These are phyloP conservation scores for Blumeria graminis DNA, from an alignment of 2,329 filamentous ascomycete genomes.

Conservation along the genomic window DNA sequence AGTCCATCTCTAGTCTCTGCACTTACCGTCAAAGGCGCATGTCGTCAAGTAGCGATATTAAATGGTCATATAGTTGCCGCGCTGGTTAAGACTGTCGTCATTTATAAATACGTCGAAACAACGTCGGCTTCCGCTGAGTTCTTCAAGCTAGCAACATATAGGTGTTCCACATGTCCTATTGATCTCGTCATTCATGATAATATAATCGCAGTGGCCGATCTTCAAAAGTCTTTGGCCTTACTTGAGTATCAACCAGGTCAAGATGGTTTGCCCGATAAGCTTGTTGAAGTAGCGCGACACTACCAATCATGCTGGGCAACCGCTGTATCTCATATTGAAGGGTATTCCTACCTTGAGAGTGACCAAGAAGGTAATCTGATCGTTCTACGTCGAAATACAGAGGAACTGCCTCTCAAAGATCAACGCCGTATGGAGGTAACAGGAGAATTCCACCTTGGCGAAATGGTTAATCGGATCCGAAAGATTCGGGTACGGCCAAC, in stretches of 20 bases:
- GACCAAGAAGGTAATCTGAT: conserved; percentile 77
- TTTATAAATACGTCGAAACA: conserved; percentile 30
- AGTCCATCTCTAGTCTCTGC: conserved; percentile 49
- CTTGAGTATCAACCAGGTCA: conserved; percentile 42
- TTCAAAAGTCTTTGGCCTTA: conserved; percentile 80
- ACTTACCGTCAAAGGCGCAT: conserved; percentile 51
- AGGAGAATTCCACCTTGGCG: conserved; percentile 65
- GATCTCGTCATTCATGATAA: conserved; percentile 52
- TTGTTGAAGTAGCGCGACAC: conserved; percentile 57
- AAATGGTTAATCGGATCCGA: conserved; percentile 79
- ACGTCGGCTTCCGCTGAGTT: conserved; percentile 32
- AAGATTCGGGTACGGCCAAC: conserved; percentile 43
- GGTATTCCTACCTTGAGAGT: conserved; percentile 54
- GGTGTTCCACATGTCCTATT: conserved; percentile 63
- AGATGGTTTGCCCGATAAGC: conserved; percentile 30
- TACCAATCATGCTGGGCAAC: conserved; percentile 67
- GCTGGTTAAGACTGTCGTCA: conserved; percentile 62
- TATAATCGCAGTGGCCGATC: conserved; percentile 61
- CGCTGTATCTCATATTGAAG: conserved; percentile 46
- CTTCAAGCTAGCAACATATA: conserved; percentile 48
- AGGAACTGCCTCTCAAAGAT: conserved; percentile 54
- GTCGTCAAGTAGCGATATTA: conserved; percentile 52
- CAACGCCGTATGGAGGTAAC: conserved; percentile 44
- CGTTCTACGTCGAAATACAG: conserved; percentile 48
- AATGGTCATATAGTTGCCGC: conserved; percentile 61